Evolutionary conservation across 2,329 filamentous ascomycete species (phyloP).

Genomic region (Sclerotinia borealis): DNA sequence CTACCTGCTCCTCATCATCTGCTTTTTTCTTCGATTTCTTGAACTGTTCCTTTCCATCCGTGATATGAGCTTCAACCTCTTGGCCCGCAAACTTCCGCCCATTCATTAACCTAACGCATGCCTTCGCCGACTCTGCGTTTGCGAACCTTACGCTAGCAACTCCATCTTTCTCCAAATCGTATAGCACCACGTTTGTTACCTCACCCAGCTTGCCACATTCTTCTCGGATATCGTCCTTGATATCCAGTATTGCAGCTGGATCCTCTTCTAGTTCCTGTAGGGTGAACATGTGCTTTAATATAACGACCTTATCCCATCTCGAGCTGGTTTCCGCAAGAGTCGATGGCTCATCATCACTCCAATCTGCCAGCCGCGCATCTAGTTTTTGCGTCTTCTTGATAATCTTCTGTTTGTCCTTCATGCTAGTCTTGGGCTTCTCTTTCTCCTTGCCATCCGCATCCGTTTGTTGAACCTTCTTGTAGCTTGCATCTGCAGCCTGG

Average conservation of each 20-base stretch:
- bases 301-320: conserved; percentile 72
- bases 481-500: conserved; percentile 78
- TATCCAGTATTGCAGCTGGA: conserved; percentile 74
- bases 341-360: conserved; percentile 81
- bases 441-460: conserved; percentile 37
- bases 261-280: conserved; percentile 80
- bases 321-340: conserved; percentile 49
- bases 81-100: conserved; percentile 73
- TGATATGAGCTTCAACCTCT: conserved; percentile 64
- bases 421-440: conserved; percentile 44
- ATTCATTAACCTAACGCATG: conserved; percentile 70
- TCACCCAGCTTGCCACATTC: conserved; percentile 81
- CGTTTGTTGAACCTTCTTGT: conserved; percentile 78
- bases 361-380: conserved; percentile 86
- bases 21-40: conserved; percentile 58
- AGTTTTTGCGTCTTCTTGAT: conserved; percentile 88
- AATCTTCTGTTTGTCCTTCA: conserved; percentile 78
- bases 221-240: conserved; percentile 89
- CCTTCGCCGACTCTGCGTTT: conserved; percentile 61
- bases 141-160: conserved; percentile 80
- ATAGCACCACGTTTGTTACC: conserved; percentile 87
- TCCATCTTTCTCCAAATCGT: conserved; percentile 78
- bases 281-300: conserved; percentile 92
- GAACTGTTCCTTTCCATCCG: conserved; percentile 67
- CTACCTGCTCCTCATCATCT: conserved; percentile 20